phyloP scores from a whole-genome alignment of 192 early-diverging fungal genomes.

The Umbelopsis isabellina region DNA sequence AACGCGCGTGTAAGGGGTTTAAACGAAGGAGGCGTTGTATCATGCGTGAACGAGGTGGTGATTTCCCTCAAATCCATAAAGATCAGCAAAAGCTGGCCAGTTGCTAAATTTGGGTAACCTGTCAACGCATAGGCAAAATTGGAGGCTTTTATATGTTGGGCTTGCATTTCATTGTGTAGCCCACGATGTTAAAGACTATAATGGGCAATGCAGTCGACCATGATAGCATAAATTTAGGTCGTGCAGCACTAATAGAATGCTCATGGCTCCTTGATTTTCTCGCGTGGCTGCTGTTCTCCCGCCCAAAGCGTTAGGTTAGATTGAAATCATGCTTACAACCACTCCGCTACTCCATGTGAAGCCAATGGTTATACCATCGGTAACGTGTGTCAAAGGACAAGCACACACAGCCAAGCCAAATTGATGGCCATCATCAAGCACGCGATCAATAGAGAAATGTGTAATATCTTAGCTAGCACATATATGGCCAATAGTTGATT shows the following conservation, averaged over 20 bases:
- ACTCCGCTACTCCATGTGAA: conserved; percentile 19
- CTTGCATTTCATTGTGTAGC: conserved; percentile 21
- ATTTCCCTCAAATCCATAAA: too few species aligned
- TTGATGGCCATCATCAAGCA: too few species aligned
- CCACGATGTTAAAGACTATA: conserved; percentile 18
- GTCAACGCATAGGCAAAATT: conserved; percentile 9
- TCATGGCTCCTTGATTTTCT: not conserved
- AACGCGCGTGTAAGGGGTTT: too few species aligned
- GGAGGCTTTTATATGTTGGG: not conserved
- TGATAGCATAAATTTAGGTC: not conserved
- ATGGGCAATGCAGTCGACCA: not conserved
- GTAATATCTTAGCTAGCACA: too few species aligned
- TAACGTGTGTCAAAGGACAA: not conserved
- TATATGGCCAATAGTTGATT: too few species aligned
- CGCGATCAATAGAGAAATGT: too few species aligned
- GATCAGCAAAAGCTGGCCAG: not conserved
- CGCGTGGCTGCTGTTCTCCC: conserved; percentile 13
- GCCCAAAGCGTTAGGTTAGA: not conserved
- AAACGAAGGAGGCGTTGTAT: too few species aligned
- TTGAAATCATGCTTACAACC: not conserved
- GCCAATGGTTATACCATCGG: too few species aligned
- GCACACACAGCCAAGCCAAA: not conserved
- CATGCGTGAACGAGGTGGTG: too few species aligned
- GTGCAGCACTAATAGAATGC: too few species aligned
- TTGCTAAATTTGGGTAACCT: conserved; percentile 7